phyloP scores from a whole-genome alignment of 2,329 filamentous ascomycete species.

The Penicillium sp. region DNA sequence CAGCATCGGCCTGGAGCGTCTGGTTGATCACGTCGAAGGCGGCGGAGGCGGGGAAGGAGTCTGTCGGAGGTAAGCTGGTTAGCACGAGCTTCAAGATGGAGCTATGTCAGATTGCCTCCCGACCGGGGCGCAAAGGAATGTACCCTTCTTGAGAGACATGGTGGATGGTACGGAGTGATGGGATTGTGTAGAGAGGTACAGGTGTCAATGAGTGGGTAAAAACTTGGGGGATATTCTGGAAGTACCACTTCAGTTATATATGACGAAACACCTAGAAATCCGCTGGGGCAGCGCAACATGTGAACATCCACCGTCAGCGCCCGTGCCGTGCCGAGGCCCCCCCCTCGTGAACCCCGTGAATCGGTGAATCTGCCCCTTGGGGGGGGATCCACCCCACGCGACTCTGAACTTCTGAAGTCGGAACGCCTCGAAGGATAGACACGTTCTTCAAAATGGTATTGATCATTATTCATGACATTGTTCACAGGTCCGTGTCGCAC shows the following conservation, averaged over 20 bases:
- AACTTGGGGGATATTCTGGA: not conserved
- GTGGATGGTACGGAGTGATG: slow-evolving; percentile 29
- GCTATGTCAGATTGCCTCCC: not conserved
- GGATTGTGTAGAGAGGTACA: not conserved
- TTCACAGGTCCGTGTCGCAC: not conserved
- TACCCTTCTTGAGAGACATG: slow-evolving; percentile 77
- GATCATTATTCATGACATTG: not conserved
- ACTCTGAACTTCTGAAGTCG: not conserved
- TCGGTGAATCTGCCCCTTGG: not conserved
- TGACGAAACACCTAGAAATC: slow-evolving; percentile 21
- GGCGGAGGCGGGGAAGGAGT: slow-evolving; percentile 82
- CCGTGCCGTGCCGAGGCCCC: slow-evolving; percentile 24
- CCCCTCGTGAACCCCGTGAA: slow-evolving; percentile 6
- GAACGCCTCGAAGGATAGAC: not conserved
- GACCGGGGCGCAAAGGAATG: slow-evolving; percentile 26
- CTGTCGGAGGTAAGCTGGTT: slow-evolving; percentile 46
- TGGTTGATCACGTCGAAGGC: slow-evolving; percentile 87
- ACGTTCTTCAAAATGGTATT: not conserved
- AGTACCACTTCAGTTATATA: slow-evolving; percentile 21
- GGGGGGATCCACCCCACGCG: slow-evolving; percentile 1
- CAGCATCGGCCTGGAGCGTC: slow-evolving; percentile 67
- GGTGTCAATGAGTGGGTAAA: too few species aligned
- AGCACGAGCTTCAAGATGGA: not conserved
- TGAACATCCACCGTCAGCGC: slow-evolving; percentile 21
- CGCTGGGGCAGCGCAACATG: slow-evolving; percentile 22